Evolutionary conservation across 169 alveolate genomes (phyloP), one percentile per base, ranked within the genome.

Genomic region (Cryptosporidium meleagridis): DNA sequence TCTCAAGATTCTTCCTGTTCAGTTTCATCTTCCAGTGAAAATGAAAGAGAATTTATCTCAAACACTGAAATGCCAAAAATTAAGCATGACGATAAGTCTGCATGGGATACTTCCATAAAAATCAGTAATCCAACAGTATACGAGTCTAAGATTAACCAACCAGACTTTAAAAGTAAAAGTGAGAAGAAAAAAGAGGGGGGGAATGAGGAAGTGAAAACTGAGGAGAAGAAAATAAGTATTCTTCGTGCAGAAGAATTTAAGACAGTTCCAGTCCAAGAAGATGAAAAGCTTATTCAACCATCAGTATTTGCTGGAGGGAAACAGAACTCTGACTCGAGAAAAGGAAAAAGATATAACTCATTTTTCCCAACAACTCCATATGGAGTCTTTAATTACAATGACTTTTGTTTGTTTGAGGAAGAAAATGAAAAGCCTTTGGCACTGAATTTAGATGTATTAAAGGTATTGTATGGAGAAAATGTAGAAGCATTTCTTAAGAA

Each of bases 401-500:
- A 80, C 59, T 23, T 61, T 80, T 59, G 33, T n/a, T 26, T 80
- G 35, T 80, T 80, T 65, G 80, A 80, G 33, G 89, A 80, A 21
- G 75, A 80, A 44, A 26, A 9, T 10, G 75, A 80, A 0, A 41
- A 80, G 44, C 89, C 89, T 23, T 45, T 80, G 39, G 39, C 35
- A 26, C 48, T 80, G 21, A 58, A 80, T 44, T 6, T 62, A 14
- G 89, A 80, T 16, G 75, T 80, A 1, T 65, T 80, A 18, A 80
- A 80, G 52, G 89, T 80, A 18, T 33, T 80, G 45, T 80, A 80
- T 62, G 89, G 89, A 26, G 67, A 80, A 12, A 59, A 51, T 44
- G 75, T 80, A 2, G 89, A 80, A 26, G 37, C 61, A 45, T 62
- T 59, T 48, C 67, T 80, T 7, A 80, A 80, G 41, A 45, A 41